Percentiles rank a stretch among this genome's conserved stretches.
These are phyloP conservation scores for Puccinia hordei DNA, from an alignment of 1,284 basidiomycete species.

Conservation along the genomic window DNA sequence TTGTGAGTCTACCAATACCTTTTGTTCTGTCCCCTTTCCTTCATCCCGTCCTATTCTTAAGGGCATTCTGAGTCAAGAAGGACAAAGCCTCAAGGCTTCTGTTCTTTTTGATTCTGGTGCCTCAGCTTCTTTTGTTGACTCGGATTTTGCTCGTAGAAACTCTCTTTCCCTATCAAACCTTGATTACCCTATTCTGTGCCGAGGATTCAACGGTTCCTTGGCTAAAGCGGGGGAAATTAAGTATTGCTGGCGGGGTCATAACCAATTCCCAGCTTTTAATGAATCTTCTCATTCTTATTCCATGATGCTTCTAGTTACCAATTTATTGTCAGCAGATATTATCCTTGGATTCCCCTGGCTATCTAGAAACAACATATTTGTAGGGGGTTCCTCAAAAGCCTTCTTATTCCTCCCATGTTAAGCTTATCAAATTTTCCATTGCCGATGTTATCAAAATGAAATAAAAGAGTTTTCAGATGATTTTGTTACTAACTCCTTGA, in stretches of 20 bases:
- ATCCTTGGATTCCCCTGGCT: too few relatives aligned
- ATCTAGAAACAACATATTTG: background rate
- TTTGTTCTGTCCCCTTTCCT: background rate
- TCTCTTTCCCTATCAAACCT: background rate
- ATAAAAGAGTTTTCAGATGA: background rate
- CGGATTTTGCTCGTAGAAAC: background rate
- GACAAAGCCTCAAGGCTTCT: background rate
- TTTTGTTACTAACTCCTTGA: background rate
- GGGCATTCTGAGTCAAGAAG: too few relatives aligned
- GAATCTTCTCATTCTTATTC: background rate
- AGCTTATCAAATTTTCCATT: background rate
- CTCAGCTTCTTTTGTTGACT: slow-evolving; percentile 3
- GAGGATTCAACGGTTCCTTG: background rate
- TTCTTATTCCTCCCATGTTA: slow-evolving; percentile 5
- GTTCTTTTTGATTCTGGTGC: background rate
- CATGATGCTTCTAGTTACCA: background rate
- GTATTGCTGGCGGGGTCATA: background rate
- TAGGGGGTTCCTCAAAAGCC: background rate
- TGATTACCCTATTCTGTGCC: background rate
- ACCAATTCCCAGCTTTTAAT: background rate
- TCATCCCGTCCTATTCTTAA: background rate
- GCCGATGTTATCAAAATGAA: background rate
- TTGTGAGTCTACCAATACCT: background rate
- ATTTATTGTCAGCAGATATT: background rate
- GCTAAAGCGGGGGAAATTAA: background rate